Evolutionary conservation across 495 filamentous ascomycete species (phyloP), one percentile per base, ranked within the genome.

Genomic region (Aspergillus sclerotioniger): DNA sequence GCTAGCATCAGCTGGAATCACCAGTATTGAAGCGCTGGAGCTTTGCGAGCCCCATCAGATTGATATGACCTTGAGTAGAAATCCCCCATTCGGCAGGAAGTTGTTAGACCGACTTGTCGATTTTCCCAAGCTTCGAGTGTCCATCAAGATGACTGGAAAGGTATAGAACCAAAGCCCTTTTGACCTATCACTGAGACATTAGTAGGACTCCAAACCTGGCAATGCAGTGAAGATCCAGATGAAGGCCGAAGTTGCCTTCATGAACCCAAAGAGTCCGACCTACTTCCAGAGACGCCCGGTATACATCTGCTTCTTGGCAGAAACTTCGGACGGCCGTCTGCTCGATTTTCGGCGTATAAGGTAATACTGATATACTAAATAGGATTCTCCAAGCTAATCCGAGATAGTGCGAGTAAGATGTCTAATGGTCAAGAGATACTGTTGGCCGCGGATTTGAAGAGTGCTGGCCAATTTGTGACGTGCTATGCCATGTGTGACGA

Each of bases 401-500:
- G 39, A 8, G 33, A 64, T 28, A 92, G 84, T 70, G 82, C 89
- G 13, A 84, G 66, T 51, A 88, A 86, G 57, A 67, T 98, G 6
- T 78, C 84, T 47, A 81, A 80, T 3, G 84, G 80, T 1, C 72
- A 86, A 12, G 83, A 88, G 6, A 64, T 92, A 13, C 69, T 77
- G 6, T 86, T 96, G 54, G 75, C 74, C 15, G 84, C 80, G 1
- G 72, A 82, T 0, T 62, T 96, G 43, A 79, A 76, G 8, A 72
- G 65, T 8, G 59, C 75, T 9, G 79, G 78, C 8, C 85, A 93
- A 46, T 73, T 68, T 15, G 77, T 97, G 44, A 74, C 73, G 20
- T 94, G 89, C 58, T 84, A 90, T 69, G 80, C 90, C 12, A 89
- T 88, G 72, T 97, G 94, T 62, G 93, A 97, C 70, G 89, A 91